Evolutionary conservation across 2,329 filamentous ascomycete species (phyloP), one percentile per base, ranked within the genome.

Genomic region (Penicillium vulpinum): DNA sequence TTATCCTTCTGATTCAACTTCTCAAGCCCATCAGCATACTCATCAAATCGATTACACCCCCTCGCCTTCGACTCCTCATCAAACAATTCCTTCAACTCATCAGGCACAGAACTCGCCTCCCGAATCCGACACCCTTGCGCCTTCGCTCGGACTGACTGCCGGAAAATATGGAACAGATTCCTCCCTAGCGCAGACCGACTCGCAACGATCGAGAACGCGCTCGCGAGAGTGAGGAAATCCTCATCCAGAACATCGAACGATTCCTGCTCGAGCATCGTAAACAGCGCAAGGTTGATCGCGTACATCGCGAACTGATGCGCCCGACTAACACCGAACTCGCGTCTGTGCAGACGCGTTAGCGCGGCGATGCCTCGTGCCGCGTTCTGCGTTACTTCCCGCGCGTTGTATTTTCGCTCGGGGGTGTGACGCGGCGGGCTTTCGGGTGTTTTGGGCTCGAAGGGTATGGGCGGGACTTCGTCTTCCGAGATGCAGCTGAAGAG

Each of bases 231-330:
- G 1, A 75, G 59, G 36, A 75, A 76, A 38, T 75, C 71, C 4
- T 57, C 49, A 39, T 75, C 73, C 0, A 73, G 54, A 1, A 75
- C 66, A 44, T 74, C 67, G 51, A 74, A 75, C 0, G 57, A 36
- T 8, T 58, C 56, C 2, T 63, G 58, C 10, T 72, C 67, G 2
- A 75, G 55, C 61, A 76, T 57, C 0, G 69, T 67, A 41, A 75
- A 76, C 0, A 76, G 57, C 2, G 73, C 73, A 8, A 76, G 62
- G 22, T 74, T 76, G 46, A 75, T 70, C 0, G 73, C 71, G 48
- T 75, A 76, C 56, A 76, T 62, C 13, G 72, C 69, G 43, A 75
- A 76, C 21, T 70, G 65, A 51, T 75, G 73, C 6, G 70, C 71
- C 4, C 72, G 68, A 31, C 59, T 69, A 53, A 75, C 61, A 5